Percentiles rank a stretch among this genome's conserved stretches.
Evolutionary conservation across 352 stramenopile species (phyloP).

Genomic region (Phytophthora fragariaefolia): DNA sequence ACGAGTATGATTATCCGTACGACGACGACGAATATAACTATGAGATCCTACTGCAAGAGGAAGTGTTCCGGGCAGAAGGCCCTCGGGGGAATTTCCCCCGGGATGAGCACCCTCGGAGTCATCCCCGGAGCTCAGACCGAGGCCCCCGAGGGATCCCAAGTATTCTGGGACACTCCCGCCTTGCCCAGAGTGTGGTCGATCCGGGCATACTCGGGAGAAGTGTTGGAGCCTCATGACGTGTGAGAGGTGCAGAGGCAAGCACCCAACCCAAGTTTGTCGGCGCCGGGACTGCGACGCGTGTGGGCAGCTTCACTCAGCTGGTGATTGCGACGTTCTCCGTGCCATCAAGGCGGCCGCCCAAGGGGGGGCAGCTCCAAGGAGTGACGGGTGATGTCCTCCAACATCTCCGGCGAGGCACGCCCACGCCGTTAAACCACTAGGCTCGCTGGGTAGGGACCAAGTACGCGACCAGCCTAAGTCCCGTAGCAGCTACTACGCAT

Average conservation of each 20-base stretch:
- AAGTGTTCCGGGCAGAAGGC: background rate
- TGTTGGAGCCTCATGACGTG: constrained; percentile 5
- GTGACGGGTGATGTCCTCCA: background rate
- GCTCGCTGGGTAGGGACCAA: constrained; percentile 21
- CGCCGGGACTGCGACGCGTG: background rate
- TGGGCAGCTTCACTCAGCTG: background rate
- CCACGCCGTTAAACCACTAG: constrained; percentile 25
- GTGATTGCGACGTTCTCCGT: background rate
- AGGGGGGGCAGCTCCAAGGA: background rate
- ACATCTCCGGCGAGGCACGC: background rate
- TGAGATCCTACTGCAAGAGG: background rate
- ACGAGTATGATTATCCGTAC: background rate
- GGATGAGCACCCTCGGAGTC: background rate
- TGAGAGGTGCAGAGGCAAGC: constrained; percentile 6
- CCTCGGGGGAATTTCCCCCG: background rate
- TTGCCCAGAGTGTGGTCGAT: background rate
- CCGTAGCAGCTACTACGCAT: constrained; percentile 1
- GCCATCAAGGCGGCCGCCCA: background rate
- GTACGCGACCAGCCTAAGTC: constrained; percentile 22
- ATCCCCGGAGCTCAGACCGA: too few relatives aligned
- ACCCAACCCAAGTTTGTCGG: background rate
- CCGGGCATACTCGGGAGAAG: background rate
- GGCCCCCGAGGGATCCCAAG: too few relatives aligned
- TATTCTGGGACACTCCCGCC: background rate
- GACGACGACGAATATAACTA: background rate